Base-by-base conservation (phyloP, 306 rosid species). In the Echinosophora koreensis region DNA sequence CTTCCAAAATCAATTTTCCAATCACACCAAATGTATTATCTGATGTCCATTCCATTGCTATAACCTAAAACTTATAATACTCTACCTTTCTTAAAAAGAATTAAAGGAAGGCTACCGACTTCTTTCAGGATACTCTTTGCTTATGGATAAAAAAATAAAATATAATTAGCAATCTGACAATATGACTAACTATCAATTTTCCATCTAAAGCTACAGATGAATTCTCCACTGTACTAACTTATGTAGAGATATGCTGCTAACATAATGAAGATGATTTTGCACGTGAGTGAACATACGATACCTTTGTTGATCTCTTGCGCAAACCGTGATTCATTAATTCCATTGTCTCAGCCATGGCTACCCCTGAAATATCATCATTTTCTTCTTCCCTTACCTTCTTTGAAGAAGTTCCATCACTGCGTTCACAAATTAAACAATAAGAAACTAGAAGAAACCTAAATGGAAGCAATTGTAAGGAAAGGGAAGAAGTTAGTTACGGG, bases 271-370 rank as follows among this genome's bases (percentile, higher is more conserved):
- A 13, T n/a, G 51, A 51, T 59, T 27, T 16, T 17, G 32, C 32
- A 30, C 32, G 32, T 30, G 3, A 30, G 32, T 30, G 32, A 30
- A 2, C 2, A 30, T 30, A 30, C 39, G 66, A 39, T 82, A 92
- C 96, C 96, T 87, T 73, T 80, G 83, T 89, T 17, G 90, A 82
- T 83, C 88, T 88, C 87, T 86, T 89, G 54, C 85, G 86, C 68
- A n/a, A 16, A 10, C 96, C 93, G 73, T 57, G 80, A 80, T 86
- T 82, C 89, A 92, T 84, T 63, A 87, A 80, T 84, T 88, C 97
- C 92, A 90, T 82, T 59, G 88, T 70, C 82, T 92, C 97, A 76
- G 87, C 92, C 71, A 84, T 76, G 84, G 52, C 68, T 80, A 85
- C 92, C 42, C 82, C 91, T 15, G 89, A 54, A 56, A 83, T 68